Conservation (phyloP, 768 basidiomycete species). For the Mycena capillaripes region DNA sequence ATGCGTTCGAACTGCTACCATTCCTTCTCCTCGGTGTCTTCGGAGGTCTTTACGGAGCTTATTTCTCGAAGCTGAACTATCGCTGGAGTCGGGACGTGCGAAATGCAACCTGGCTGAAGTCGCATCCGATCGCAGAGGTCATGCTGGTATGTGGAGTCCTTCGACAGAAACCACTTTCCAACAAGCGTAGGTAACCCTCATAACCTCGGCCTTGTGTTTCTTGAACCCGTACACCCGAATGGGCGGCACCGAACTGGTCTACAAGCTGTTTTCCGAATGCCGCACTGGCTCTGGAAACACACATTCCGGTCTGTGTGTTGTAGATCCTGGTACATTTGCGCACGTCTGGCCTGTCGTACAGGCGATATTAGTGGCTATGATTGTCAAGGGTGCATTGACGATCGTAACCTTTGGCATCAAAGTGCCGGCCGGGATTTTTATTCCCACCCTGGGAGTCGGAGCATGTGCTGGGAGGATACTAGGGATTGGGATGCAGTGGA, state of each 20-base stretch:
- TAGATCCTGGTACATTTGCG: slow-evolving; percentile 67
- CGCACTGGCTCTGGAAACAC: slow-evolving; percentile 65
- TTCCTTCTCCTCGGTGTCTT: slow-evolving; percentile 92
- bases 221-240: slow-evolving; percentile 92
- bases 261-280: slow-evolving; percentile 93
- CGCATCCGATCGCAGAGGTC: slow-evolving; percentile 88
- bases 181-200: slow-evolving; percentile 73
- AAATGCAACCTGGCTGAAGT: slow-evolving; percentile 83
- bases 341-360: slow-evolving; percentile 74
- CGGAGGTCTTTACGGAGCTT: slow-evolving; percentile 95
- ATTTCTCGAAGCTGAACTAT: slow-evolving; percentile 92
- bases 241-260: slow-evolving; percentile 96
- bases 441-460: slow-evolving; percentile 95
- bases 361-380: slow-evolving; percentile 80
- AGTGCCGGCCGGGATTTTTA: slow-evolving; percentile 94
- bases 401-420: slow-evolving; percentile 94
- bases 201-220: slow-evolving; percentile 86
- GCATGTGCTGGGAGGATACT: slow-evolving; percentile 93
- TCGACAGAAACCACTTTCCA: not conserved
- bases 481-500: slow-evolving; percentile 85
- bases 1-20: slow-evolving; percentile 87
- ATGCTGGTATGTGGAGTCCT: slow-evolving; percentile 67
- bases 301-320: slow-evolving; percentile 79
- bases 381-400: slow-evolving; percentile 87
- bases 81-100: slow-evolving; percentile 90